Evolutionary conservation across 352 stramenopile genomes (phyloP).

Genomic region (Pythium phragmitis): DNA sequence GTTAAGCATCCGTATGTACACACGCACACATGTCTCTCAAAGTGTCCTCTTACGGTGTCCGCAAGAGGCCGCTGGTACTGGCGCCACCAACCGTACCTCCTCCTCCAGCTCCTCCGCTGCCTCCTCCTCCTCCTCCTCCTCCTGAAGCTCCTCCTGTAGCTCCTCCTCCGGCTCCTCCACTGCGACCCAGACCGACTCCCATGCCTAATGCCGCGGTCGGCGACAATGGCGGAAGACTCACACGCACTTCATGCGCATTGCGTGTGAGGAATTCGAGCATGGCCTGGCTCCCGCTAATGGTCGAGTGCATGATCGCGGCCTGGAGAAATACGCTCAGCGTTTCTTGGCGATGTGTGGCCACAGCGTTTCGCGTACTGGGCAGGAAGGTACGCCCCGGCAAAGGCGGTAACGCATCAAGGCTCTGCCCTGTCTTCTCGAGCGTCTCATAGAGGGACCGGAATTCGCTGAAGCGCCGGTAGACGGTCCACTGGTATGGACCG

Average conservation of each 20-base stretch:
- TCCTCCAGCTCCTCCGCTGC: background rate
- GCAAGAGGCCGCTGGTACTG: slow-evolving; percentile 21
- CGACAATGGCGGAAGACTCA: slow-evolving; percentile 79
- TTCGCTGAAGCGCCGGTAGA: slow-evolving; percentile 85
- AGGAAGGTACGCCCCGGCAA: slow-evolving; percentile 73
- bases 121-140: background rate
- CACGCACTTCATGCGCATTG: slow-evolving; percentile 70
- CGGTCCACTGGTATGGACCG: slow-evolving; percentile 82
- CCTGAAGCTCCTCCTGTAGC: background rate
- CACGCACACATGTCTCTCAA: background rate
- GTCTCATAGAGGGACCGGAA: slow-evolving; percentile 59
- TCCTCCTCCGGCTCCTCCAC: slow-evolving; percentile 7
- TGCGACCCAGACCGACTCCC: background rate
- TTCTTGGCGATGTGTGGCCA: slow-evolving; percentile 77
- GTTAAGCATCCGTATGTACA: background rate
- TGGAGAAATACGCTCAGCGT: slow-evolving; percentile 78
- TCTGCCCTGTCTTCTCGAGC: slow-evolving; percentile 47
- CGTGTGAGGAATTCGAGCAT: slow-evolving; percentile 81
- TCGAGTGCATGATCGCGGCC: slow-evolving; percentile 81
- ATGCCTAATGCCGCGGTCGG: slow-evolving; percentile 31
- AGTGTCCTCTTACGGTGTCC: slow-evolving; percentile 11
- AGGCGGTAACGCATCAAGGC: slow-evolving; percentile 55
- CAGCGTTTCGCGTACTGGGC: slow-evolving; percentile 58
- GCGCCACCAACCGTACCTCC: slow-evolving; percentile 6
- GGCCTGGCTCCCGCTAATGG: slow-evolving; percentile 58